Base-by-base conservation (phyloP, 2,329 filamentous ascomycete species). In the Polychaeton citri region DNA sequence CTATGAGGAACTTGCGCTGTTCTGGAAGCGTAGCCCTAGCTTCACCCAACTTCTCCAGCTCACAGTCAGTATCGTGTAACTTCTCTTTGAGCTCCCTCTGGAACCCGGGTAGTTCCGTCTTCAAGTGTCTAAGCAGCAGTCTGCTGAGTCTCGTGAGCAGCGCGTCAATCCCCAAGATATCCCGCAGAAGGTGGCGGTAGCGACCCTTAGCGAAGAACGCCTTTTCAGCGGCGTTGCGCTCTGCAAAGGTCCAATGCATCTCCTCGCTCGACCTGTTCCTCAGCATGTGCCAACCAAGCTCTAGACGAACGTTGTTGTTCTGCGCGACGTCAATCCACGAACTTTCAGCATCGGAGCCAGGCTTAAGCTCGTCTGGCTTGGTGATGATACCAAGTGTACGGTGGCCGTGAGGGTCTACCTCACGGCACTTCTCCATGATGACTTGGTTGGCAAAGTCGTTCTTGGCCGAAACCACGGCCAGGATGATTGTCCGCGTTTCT, bases 361-460 rank as follows among this genome's bases (percentile, higher is more conserved):
- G 35, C 0, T 44, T 47, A 0, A 68, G 50, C 2, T 53, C 49
- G 40, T 76, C 71, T 0, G 69, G 67, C 45, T 75, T 76, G 0
- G 72, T 77, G 37, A 77, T 65, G 37, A 77, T 65, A 0, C 72
- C 69, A 0, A 76, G 51, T 0, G 72, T 76, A 2, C 72, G 63
- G 2, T 52, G 42, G 9, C 60, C 57, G 1, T 57, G 43, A 1
- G 55, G 54, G 41, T 75, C 70, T 19, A 71, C 62, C 30, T 56
- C 45, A n/a, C 59, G 55, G 3, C 61, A 64, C 9, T 63, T 66
- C 9, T 68, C 61, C 0, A 73, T 55, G 4, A 81, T 66, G 8
- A 64, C 58, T 45, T 82, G 77, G 20, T 74, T 69, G 5, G 70
- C 69, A 43, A 65, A 61, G 30, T 74, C 63, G 10, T 57, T 59